Conservation (phyloP, 2,329 filamentous ascomycete species). For the Falciphora oryzae region DNA sequence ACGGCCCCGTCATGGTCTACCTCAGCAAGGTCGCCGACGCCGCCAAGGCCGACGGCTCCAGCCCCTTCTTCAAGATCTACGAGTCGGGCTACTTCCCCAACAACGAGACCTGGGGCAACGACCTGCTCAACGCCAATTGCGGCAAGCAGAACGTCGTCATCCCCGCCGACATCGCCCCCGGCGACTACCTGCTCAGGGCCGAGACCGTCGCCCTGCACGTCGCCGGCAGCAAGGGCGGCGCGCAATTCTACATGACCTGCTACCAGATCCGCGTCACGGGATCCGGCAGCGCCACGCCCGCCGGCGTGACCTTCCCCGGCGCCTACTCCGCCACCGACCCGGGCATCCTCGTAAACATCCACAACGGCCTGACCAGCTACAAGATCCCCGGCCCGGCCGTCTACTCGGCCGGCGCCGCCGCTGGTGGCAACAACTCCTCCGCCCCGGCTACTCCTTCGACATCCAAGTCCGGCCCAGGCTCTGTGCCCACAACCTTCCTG, state of each 20-base stretch:
- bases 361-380: slow-evolving; percentile 27
- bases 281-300: slow-evolving; percentile 28
- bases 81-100: slow-evolving; percentile 41
- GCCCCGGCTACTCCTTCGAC: not conserved
- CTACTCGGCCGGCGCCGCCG: slow-evolving; percentile 4
- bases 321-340: slow-evolving; percentile 41
- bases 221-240: slow-evolving; percentile 22
- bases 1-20: slow-evolving; percentile 48
- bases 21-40: slow-evolving; percentile 44
- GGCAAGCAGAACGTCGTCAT: slow-evolving; percentile 32
- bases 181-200: slow-evolving; percentile 37
- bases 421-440: too few species aligned
- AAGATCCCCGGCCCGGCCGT: slow-evolving; percentile 33
- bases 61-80: slow-evolving; percentile 48
- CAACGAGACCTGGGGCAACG: slow-evolving; percentile 37
- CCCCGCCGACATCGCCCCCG: slow-evolving; percentile 32
- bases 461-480: not conserved
- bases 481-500: not conserved
- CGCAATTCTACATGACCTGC: slow-evolving; percentile 22
- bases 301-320: slow-evolving; percentile 40
- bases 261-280: slow-evolving; percentile 9
- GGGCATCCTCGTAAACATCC: slow-evolving; percentile 43
- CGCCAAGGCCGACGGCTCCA: slow-evolving; percentile 34
- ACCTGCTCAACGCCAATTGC: slow-evolving; percentile 22
- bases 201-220: slow-evolving; percentile 40